Percentiles rank a stretch among this genome's conserved stretches.
Evolutionary conservation across 305 asterid genomes (phyloP).

Genomic region (Andrographis paniculata): DNA sequence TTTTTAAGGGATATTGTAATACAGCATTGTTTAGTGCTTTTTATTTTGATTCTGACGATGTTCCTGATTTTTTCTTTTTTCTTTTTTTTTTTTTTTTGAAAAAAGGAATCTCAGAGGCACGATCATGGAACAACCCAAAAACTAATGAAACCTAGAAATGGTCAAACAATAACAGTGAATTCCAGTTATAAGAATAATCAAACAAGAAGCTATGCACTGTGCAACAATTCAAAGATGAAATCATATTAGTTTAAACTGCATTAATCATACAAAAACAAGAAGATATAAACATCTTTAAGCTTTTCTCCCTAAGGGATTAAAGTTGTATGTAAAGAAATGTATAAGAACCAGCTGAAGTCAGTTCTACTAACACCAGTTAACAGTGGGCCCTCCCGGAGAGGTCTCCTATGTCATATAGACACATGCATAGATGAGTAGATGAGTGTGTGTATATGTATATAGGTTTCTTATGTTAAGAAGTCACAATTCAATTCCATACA

Average conservation of each 20-base stretch:
- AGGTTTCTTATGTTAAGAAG: not conserved
- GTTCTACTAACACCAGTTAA: not conserved
- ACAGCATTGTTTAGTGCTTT: no score
- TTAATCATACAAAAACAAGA: no score
- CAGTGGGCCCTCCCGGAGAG: not conserved
- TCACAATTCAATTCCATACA: not conserved
- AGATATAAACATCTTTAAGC: not conserved
- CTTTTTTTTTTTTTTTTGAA: no score
- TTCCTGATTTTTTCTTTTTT: no score
- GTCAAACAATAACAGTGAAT: not conserved
- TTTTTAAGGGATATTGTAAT: no score
- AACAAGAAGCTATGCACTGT: not conserved
- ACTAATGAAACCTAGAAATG: not conserved
- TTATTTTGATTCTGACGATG: no score
- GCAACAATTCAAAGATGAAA: not conserved
- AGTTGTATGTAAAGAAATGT: not conserved
- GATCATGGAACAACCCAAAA: no score
- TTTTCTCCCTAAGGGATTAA: not conserved
- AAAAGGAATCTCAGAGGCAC: not conserved
- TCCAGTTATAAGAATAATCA: not conserved
- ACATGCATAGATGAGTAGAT: not conserved
- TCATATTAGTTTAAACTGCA: not conserved
- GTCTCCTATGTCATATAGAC: not conserved
- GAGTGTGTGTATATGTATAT: not conserved
- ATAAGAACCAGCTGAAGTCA: not conserved